phyloP scores from a whole-genome alignment of 2,329 filamentous ascomycete genomes.

The Pseudocercospora cruenta region DNA sequence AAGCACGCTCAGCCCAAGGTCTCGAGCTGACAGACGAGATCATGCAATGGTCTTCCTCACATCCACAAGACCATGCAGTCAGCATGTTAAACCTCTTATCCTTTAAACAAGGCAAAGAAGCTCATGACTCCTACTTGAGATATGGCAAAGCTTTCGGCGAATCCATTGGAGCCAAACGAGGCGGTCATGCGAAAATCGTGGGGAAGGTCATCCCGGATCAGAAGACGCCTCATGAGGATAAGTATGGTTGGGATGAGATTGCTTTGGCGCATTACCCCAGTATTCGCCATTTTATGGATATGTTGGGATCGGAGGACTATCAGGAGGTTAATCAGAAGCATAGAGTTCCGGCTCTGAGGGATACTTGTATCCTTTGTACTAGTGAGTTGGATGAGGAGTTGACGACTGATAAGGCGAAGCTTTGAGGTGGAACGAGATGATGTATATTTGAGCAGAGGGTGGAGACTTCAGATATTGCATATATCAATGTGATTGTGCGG shows the following conservation, averaged over 20 bases:
- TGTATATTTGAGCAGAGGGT: neutral
- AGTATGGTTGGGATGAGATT: conserved; percentile 62
- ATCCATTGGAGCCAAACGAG: conserved; percentile 55
- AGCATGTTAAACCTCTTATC: conserved; percentile 67
- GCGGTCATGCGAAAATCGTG: conserved; percentile 65
- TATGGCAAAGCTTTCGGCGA: conserved; percentile 61
- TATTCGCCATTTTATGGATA: conserved; percentile 65
- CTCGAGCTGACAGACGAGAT: conserved; percentile 60
- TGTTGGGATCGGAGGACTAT: conserved; percentile 62
- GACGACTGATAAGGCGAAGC: conserved; percentile 23
- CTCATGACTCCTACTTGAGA: conserved; percentile 57
- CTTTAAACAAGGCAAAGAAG: conserved; percentile 54
- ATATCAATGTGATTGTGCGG: neutral
- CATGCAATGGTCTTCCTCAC: conserved; percentile 50
- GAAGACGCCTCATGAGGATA: conserved; percentile 31
- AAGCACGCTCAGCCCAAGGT: conserved; percentile 48
- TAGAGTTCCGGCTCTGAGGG: conserved; percentile 49
- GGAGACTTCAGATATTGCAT: neutral
- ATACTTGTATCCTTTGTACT: conserved; percentile 44
- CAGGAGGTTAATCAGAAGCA: conserved; percentile 60
- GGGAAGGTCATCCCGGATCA: conserved; percentile 56
- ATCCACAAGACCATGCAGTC: conserved; percentile 49
- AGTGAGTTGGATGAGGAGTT: conserved; percentile 39
- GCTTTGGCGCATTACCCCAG: conserved; percentile 68
- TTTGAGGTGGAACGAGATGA: conserved; percentile 11